Conservation (phyloP, 1,284 basidiomycete species). For the Boletus putidus region DNA sequence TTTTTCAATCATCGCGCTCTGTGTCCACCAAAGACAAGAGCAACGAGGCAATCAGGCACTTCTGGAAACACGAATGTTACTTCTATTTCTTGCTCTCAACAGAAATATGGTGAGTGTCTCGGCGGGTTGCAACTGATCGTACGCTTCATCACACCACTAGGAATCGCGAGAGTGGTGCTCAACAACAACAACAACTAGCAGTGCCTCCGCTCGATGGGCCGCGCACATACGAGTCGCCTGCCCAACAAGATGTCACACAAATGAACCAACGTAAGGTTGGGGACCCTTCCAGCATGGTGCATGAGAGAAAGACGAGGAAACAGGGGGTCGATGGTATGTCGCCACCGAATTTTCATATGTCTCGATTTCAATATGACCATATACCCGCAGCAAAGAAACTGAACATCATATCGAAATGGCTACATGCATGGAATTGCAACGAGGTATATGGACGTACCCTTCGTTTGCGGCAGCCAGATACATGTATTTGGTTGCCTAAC, state of each 20-base stretch:
- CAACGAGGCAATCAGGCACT: neutral
- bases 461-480: constrained; percentile 12
- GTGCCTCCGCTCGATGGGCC: neutral
- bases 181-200: neutral
- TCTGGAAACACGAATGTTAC: neutral
- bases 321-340: constrained; percentile 1
- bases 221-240: no score
- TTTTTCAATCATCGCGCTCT: neutral
- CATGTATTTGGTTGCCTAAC: constrained; percentile 17
- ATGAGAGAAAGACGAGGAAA: neutral
- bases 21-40: no score
- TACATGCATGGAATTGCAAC: constrained; percentile 8
- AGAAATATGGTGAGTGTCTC: constrained; percentile 7
- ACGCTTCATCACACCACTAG: neutral
- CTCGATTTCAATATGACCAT: neutral
- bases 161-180: neutral
- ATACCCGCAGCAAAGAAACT: neutral
- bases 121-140: no score
- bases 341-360: neutral
- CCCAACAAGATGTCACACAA: neutral
- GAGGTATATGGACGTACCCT: constrained; percentile 2
- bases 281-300: neutral
- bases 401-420: neutral
- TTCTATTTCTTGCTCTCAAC: constrained; percentile 12
- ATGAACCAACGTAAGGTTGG: neutral